A percentile compares a stretch with the other conserved stretches of the same genome.
Evolutionary conservation across 768 basidiomycete genomes (phyloP).

Genomic region (Rhizopogon sp.): DNA sequence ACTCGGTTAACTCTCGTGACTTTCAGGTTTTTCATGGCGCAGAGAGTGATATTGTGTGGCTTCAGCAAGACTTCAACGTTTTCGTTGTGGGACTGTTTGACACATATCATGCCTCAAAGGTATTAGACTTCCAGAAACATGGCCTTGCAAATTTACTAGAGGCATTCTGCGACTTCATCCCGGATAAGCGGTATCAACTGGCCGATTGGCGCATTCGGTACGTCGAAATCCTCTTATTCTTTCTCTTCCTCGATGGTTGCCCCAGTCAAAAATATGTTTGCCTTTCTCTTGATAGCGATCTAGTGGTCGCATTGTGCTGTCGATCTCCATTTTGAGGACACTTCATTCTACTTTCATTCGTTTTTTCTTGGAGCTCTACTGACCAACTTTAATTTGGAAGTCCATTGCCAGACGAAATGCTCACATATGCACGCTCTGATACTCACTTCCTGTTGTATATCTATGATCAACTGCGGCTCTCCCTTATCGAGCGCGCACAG

Average conservation of each 20-base stretch:
- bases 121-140: constrained; percentile 80
- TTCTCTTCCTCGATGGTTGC: background rate
- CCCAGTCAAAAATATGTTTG: too few species aligned
- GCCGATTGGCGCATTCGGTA: constrained; percentile 97
- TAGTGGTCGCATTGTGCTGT: background rate
- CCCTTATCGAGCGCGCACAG: constrained; percentile 67
- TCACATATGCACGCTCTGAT: constrained; percentile 89
- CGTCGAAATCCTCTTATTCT: constrained; percentile 10
- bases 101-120: constrained; percentile 90
- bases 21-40: constrained; percentile 89
- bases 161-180: constrained; percentile 83
- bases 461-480: constrained; percentile 87
- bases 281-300: too few species aligned
- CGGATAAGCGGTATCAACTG: constrained; percentile 94
- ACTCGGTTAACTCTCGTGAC: background rate
- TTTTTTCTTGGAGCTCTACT: background rate
- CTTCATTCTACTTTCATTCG: background rate
- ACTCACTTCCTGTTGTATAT: constrained; percentile 94
- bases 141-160: constrained; percentile 80
- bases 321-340: background rate
- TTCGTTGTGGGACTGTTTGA: constrained; percentile 97
- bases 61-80: constrained; percentile 92
- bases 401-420: constrained; percentile 85
- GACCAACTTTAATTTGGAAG: constrained; percentile 22
- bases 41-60: constrained; percentile 91